phyloP scores from a whole-genome alignment of 768 basidiomycete genomes.

The Pulveroboletus sp. region DNA sequence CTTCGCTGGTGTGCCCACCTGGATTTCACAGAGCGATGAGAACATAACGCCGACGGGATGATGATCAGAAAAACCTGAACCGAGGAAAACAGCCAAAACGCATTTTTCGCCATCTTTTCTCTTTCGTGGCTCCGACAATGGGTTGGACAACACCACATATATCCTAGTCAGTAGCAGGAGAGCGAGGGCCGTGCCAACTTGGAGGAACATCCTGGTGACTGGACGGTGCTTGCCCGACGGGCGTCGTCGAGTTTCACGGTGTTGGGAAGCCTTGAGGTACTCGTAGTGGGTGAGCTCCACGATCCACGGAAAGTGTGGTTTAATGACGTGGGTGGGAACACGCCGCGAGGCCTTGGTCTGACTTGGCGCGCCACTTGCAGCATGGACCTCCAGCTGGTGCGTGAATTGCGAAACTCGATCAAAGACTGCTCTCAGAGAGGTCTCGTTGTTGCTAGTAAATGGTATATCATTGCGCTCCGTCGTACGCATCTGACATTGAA shows the following conservation, averaged over 20 bases:
- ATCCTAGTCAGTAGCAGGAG: slow-evolving; percentile 18
- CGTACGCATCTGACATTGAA: slow-evolving; percentile 13
- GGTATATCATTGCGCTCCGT: slow-evolving; percentile 41
- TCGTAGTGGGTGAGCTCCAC: not conserved
- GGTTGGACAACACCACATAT: slow-evolving; percentile 14
- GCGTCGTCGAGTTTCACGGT: not conserved
- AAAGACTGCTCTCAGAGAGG: slow-evolving; percentile 74
- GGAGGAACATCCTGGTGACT: slow-evolving; percentile 14
- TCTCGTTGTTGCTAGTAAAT: slow-evolving; percentile 67
- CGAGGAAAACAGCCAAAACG: slow-evolving; percentile 79
- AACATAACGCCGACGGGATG: not conserved
- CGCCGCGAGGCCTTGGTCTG: not conserved
- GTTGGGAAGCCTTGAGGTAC: not conserved
- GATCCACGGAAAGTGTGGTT: not conserved
- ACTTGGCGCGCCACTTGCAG: not conserved
- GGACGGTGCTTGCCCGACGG: not conserved
- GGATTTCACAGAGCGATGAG: slow-evolving; percentile 11
- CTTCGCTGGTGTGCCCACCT: slow-evolving; percentile 97
- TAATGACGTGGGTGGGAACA: slow-evolving; percentile 12
- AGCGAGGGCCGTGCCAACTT: not conserved
- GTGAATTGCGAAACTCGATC: slow-evolving; percentile 55
- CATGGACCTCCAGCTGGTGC: slow-evolving; percentile 49
- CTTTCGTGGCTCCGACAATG: slow-evolving; percentile 9
- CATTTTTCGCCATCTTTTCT: slow-evolving; percentile 30
- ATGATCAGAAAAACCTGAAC: slow-evolving; percentile 63